A percentile compares a stretch with the other conserved stretches of the same genome.
phyloP scores from a whole-genome alignment of 495 filamentous ascomycete species.

The Halenospora varia region DNA sequence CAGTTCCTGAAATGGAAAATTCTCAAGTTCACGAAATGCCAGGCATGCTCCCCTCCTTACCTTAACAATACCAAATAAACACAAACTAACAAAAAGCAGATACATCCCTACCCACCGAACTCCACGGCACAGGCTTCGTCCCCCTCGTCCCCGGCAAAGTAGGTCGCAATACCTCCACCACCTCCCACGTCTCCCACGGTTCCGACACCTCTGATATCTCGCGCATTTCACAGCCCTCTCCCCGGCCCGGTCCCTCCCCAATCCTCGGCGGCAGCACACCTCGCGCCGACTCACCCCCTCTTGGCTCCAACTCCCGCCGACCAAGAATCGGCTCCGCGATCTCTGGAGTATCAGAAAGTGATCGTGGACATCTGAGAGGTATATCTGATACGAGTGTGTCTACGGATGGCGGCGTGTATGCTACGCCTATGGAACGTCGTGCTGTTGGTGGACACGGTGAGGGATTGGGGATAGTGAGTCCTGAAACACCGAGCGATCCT shows the following conservation, averaged over 20 bases:
- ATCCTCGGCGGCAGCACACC: neutral
- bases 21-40: slow-evolving; percentile 38
- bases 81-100: slow-evolving; percentile 15
- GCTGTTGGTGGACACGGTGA: neutral
- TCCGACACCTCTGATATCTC: slow-evolving; percentile 10
- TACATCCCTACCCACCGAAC: slow-evolving; percentile 21
- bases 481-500: neutral
- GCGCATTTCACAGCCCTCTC: neutral
- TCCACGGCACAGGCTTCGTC: slow-evolving; percentile 21
- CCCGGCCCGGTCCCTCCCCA: slow-evolving; percentile 6
- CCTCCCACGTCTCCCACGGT: slow-evolving; percentile 8
- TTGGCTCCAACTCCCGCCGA: neutral
- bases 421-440: neutral
- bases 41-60: slow-evolving; percentile 29
- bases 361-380: slow-evolving; percentile 40
- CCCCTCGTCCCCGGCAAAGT: slow-evolving; percentile 4
- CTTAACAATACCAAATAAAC: neutral
- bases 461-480: slow-evolving; percentile 8
- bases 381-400: slow-evolving; percentile 41
- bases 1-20: slow-evolving; percentile 21
- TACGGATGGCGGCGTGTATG: slow-evolving; percentile 22
- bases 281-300: slow-evolving; percentile 10
- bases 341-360: slow-evolving; percentile 38
- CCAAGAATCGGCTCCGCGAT: slow-evolving; percentile 33
- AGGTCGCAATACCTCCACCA: slow-evolving; percentile 5